These are phyloP conservation scores for Aspergillus affinis DNA, from an alignment of 495 filamentous ascomycete genomes.

Conservation along the genomic window DNA sequence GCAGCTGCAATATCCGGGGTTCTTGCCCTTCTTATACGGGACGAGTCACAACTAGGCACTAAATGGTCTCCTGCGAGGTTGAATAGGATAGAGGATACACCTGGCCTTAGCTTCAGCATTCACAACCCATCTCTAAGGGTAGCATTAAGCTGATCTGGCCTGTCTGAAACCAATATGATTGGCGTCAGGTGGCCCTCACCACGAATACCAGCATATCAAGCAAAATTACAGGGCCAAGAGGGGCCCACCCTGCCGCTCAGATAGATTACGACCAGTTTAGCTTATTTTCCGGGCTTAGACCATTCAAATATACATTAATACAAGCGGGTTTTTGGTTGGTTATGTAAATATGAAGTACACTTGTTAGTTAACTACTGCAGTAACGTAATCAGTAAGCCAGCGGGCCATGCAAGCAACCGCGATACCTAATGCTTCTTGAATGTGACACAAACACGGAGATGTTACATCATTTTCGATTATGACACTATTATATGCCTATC, in stretches of 20 bases:
- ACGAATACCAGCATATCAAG: too few species aligned
- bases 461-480: too few species aligned
- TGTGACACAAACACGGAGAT: too few species aligned
- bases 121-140: not conserved
- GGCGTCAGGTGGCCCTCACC: too few species aligned
- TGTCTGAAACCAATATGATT: constrained; percentile 2
- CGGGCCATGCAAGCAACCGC: too few species aligned
- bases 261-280: constrained; percentile 4
- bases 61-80: not conserved
- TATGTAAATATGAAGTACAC: constrained; percentile 1
- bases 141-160: not conserved
- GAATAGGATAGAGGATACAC: not conserved
- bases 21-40: not conserved
- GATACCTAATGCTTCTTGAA: too few species aligned
- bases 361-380: too few species aligned
- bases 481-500: too few species aligned
- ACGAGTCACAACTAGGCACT: not conserved
- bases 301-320: not conserved
- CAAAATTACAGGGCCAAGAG: constrained; percentile 1
- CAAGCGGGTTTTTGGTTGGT: not conserved
- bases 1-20: not conserved
- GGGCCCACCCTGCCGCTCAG: constrained; percentile 1
- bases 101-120: not conserved
- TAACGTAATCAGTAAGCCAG: too few species aligned
- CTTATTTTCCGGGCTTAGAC: constrained; percentile 1